Conservation (phyloP, 768 basidiomycete species). For the Suillus tomentosus region DNA sequence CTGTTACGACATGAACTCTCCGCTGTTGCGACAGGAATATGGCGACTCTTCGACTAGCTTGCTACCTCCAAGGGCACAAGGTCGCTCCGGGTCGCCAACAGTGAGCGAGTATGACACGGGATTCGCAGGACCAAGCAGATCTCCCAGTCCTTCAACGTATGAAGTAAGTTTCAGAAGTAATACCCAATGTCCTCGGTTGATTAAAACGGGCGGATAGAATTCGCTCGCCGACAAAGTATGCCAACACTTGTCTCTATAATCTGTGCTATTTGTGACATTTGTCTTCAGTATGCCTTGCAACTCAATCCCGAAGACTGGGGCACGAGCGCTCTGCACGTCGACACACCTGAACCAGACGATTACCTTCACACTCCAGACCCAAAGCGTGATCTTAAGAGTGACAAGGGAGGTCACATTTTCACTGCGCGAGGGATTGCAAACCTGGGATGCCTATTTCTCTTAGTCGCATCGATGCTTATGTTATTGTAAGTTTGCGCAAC, state of each 20-base stretch:
- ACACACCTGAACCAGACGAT: slow-evolving; percentile 60
- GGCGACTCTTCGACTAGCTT: slow-evolving; percentile 29
- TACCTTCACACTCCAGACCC: slow-evolving; percentile 66
- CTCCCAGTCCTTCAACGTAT: slow-evolving; percentile 31
- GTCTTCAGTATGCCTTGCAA: slow-evolving; percentile 38
- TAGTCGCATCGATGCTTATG: slow-evolving; percentile 48
- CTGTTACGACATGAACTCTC: slow-evolving; percentile 27
- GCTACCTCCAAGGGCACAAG: slow-evolving; percentile 20
- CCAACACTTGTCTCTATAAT: not conserved
- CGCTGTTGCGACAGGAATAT: slow-evolving; percentile 29
- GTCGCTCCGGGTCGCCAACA: slow-evolving; percentile 22
- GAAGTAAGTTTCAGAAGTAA: slow-evolving; percentile 20
- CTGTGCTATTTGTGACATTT: slow-evolving; percentile 1
- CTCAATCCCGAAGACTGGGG: slow-evolving; percentile 53
- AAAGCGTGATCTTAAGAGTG: slow-evolving; percentile 51
- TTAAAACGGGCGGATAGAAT: slow-evolving; percentile 22
- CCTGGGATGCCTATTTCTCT: slow-evolving; percentile 62
- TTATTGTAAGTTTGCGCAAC: slow-evolving; percentile 52
- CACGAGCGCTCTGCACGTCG: slow-evolving; percentile 43
- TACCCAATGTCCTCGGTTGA: not conserved
- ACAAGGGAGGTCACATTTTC: slow-evolving; percentile 58
- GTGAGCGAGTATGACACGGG: slow-evolving; percentile 20
- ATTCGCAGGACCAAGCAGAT: slow-evolving; percentile 21
- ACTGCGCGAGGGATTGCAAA: slow-evolving; percentile 67
- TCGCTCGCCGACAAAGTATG: slow-evolving; percentile 29